Percentiles rank a stretch among this genome's conserved stretches.
phyloP scores from a whole-genome alignment of 2,329 filamentous ascomycete genomes.

The Cryphonectria japonica region DNA sequence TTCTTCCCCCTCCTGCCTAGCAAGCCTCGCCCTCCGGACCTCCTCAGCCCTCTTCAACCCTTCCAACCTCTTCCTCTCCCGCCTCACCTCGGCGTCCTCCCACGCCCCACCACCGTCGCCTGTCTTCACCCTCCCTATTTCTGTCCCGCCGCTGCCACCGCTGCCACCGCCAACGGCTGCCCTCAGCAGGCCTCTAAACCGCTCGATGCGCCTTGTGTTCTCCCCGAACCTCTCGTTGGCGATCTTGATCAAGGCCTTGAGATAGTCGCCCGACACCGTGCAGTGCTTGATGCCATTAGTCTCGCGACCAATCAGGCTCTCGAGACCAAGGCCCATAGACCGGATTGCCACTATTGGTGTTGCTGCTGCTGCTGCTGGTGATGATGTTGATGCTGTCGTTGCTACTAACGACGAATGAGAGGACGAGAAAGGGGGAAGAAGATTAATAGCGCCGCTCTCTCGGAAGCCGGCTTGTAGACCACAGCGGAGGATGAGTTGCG shows the following conservation, averaged over 20 bases:
- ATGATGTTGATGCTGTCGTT: slow-evolving; percentile 33
- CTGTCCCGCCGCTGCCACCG: slow-evolving; percentile 29
- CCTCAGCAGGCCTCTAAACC: slow-evolving; percentile 61
- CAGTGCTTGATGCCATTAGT: slow-evolving; percentile 45
- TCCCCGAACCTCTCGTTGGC: slow-evolving; percentile 75
- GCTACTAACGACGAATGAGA: slow-evolving; percentile 20
- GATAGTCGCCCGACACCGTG: slow-evolving; percentile 68
- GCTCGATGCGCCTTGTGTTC: slow-evolving; percentile 68
- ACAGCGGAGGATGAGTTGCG: slow-evolving; percentile 74
- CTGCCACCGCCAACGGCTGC: slow-evolving; percentile 39
- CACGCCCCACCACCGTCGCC: slow-evolving; percentile 48
- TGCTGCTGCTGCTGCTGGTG: slow-evolving; percentile 59
- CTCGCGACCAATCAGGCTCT: slow-evolving; percentile 74
- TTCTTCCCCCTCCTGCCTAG: slow-evolving; percentile 34
- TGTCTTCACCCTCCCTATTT: slow-evolving; percentile 31
- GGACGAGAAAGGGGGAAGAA: slow-evolving; percentile 42
- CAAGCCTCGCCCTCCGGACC: slow-evolving; percentile 46
- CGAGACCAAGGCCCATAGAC: slow-evolving; percentile 79
- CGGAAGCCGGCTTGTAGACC: slow-evolving; percentile 84
- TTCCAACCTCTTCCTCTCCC: slow-evolving; percentile 61
- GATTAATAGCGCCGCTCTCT: slow-evolving; percentile 81
- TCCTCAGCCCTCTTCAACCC: slow-evolving; percentile 58
- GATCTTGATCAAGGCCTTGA: slow-evolving; percentile 68
- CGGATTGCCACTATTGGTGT: slow-evolving; percentile 83
- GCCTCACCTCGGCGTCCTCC: slow-evolving; percentile 58